These are phyloP conservation scores for Mortierella sp. DNA, from an alignment of 371 early-diverging fungal species.

Conservation along the genomic window DNA sequence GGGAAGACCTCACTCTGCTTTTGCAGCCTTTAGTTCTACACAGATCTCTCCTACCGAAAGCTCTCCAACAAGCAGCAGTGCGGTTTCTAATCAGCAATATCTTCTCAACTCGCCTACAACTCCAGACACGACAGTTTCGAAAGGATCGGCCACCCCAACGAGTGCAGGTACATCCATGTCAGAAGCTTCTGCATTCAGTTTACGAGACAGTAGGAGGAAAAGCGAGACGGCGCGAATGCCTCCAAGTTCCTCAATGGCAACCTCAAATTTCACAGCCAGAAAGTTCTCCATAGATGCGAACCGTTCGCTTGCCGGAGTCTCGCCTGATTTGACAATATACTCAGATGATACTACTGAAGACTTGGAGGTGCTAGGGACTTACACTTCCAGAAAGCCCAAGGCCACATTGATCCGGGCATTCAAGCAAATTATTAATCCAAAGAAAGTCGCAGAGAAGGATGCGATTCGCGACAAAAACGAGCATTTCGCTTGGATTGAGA, in stretches of 20 bases:
- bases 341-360: conserved; percentile 4
- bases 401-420: conserved; percentile 40
- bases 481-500: conserved; percentile 56
- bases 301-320: neutral
- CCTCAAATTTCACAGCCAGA: conserved; percentile 22
- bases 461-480: conserved; percentile 42
- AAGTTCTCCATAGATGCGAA: conserved; percentile 33
- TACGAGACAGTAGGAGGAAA: conserved; percentile 22
- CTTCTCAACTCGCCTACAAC: conserved; percentile 16
- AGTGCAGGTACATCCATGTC: conserved; percentile 53
- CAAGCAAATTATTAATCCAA: conserved; percentile 53
- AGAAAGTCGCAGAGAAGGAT: conserved; percentile 52
- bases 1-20: conserved; percentile 17
- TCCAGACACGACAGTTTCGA: conserved; percentile 2
- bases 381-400: conserved; percentile 48
- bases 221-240: conserved; percentile 34
- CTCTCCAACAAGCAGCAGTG: conserved; percentile 13
- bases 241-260: conserved; percentile 7
- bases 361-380: conserved; percentile 14
- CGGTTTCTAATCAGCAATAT: neutral
- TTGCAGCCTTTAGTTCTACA: conserved; percentile 2
- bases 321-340: neutral
- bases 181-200: conserved; percentile 3
- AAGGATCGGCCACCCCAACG: conserved; percentile 21
- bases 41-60: conserved; percentile 23